phyloP scores from a whole-genome alignment of 2,329 filamentous ascomycete genomes.

The Cadophora luteo-olivacea region DNA sequence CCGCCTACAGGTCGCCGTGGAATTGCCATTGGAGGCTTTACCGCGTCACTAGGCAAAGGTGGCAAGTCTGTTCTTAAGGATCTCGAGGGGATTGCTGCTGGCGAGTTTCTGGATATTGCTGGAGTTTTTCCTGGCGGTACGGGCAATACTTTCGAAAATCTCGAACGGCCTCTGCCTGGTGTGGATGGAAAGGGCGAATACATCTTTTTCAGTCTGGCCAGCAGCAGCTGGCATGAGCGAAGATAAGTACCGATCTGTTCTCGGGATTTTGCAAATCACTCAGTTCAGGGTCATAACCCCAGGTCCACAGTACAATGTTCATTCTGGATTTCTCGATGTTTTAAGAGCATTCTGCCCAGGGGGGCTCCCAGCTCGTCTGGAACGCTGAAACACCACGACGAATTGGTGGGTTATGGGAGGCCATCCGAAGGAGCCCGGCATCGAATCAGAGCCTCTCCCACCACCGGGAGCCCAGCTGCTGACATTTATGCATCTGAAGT shows the following conservation, averaged over 20 bases:
- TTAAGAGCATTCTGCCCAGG: conserved; percentile 20
- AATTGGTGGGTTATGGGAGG: conserved; percentile 18
- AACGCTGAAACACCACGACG: conserved; percentile 27
- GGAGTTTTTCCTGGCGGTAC: conserved; percentile 25
- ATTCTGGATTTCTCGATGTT: conserved; percentile 20
- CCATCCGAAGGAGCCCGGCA: conserved; percentile 21
- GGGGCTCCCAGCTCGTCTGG: conserved; percentile 5
- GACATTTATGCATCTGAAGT: conserved; percentile 30
- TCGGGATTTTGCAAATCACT: conserved; percentile 15
- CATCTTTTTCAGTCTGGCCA: conserved; percentile 8
- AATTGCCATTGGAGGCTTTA: conserved; percentile 33
- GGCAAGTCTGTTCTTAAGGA: conserved; percentile 34
- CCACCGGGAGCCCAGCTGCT: conserved; percentile 14
- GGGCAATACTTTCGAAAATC: conserved; percentile 41
- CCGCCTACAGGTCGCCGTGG: conserved; percentile 40
- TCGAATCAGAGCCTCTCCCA: conserved; percentile 25
- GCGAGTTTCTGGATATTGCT: conserved; percentile 3
- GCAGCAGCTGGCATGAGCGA: not conserved
- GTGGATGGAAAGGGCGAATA: conserved; percentile 27
- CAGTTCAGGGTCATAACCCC: conserved; percentile 1
- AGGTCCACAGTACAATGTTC: conserved; percentile 16
- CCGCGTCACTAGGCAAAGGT: conserved; percentile 32
- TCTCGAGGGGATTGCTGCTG: conserved; percentile 22
- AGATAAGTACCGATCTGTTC: conserved; percentile 12
- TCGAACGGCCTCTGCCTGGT: conserved; percentile 36